Conservation (phyloP, 495 filamentous ascomycete genomes). For the Usnea hakonensis region DNA sequence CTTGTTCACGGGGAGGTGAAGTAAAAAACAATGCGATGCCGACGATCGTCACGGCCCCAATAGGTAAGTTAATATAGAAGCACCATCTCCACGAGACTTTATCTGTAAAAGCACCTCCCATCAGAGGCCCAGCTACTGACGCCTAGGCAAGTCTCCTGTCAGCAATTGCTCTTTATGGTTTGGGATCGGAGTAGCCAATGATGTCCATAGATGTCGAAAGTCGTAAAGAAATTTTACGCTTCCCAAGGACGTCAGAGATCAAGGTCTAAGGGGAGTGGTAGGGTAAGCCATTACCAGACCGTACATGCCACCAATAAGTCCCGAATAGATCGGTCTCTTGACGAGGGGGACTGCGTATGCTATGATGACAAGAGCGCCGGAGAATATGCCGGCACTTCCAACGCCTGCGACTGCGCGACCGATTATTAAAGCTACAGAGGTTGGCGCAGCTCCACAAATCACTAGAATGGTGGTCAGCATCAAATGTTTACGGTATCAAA, state of each 20-base stretch:
- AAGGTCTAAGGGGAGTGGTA: too few relatives aligned
- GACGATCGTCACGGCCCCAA: conserved; percentile 57
- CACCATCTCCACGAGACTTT: conserved; percentile 56
- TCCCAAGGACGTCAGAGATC: neutral
- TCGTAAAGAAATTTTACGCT: neutral
- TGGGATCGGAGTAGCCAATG: neutral
- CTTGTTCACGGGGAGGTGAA: conserved; percentile 42
- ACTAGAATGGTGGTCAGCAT: conserved; percentile 26
- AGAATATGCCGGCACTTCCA: conserved; percentile 77
- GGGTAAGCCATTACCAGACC: conserved; percentile 40
- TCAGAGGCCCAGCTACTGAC: conserved; percentile 65
- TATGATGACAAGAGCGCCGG: conserved; percentile 74
- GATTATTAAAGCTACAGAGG: conserved; percentile 65
- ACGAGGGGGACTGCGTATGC: conserved; percentile 64
- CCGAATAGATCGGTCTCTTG: conserved; percentile 64
- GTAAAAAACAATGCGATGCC: conserved; percentile 55
- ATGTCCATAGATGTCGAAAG: neutral
- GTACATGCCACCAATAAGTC: conserved; percentile 70
- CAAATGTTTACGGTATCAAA: neutral
- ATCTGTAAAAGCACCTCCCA: conserved; percentile 58
- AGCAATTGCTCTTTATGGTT: neutral
- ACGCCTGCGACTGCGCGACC: conserved; percentile 80
- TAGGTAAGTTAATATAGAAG: conserved; percentile 58
- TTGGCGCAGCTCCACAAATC: conserved; percentile 71
- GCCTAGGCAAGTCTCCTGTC: conserved; percentile 29